These are phyloP conservation scores for Aureobasidium sp. DNA, from an alignment of 2,329 filamentous ascomycete species.

Conservation along the genomic window DNA sequence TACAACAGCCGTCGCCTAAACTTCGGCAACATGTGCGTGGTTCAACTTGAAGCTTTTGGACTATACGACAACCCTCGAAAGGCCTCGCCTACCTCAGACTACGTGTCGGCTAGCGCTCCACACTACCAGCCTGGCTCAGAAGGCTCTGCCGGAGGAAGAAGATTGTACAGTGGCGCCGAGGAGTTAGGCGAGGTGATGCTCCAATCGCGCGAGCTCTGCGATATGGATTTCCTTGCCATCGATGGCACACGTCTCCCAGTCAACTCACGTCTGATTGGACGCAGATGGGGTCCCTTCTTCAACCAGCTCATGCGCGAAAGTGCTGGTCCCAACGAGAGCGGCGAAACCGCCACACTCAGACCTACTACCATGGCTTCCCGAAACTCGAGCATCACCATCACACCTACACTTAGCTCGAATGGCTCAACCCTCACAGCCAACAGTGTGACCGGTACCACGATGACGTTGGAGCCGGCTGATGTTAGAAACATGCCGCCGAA, in stretches of 20 bases:
- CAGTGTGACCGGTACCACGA: conserved; percentile 33
- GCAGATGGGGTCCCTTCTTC: conserved; percentile 93
- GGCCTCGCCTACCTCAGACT: conserved; percentile 69
- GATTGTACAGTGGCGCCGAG: conserved; percentile 69
- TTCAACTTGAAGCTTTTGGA: conserved; percentile 93
- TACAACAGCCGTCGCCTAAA: conserved; percentile 98
- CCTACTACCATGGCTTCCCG: conserved; percentile 51
- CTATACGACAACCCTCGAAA: conserved; percentile 92
- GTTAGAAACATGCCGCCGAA: conserved; percentile 47
- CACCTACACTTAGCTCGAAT: conserved; percentile 50
- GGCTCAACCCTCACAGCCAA: conserved; percentile 36
- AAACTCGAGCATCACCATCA: conserved; percentile 81
- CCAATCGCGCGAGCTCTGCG: conserved; percentile 73
- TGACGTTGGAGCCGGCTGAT: conserved; percentile 41
- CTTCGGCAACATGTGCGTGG: conserved; percentile 93
- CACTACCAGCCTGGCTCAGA: conserved; percentile 29
- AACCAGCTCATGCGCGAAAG: conserved; percentile 79
- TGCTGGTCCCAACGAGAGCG: conserved; percentile 60
- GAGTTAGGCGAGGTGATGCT: conserved; percentile 79
- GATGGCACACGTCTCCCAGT: conserved; percentile 87
- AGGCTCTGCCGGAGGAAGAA: conserved; percentile 65
- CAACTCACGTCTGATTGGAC: conserved; percentile 80
- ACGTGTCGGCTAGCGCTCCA: conserved; percentile 73
- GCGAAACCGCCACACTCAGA: conserved; percentile 68
- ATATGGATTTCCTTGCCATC: conserved; percentile 94